phyloP scores from a whole-genome alignment of 2,329 filamentous ascomycete genomes.

The Pseudonectria foliicola region DNA sequence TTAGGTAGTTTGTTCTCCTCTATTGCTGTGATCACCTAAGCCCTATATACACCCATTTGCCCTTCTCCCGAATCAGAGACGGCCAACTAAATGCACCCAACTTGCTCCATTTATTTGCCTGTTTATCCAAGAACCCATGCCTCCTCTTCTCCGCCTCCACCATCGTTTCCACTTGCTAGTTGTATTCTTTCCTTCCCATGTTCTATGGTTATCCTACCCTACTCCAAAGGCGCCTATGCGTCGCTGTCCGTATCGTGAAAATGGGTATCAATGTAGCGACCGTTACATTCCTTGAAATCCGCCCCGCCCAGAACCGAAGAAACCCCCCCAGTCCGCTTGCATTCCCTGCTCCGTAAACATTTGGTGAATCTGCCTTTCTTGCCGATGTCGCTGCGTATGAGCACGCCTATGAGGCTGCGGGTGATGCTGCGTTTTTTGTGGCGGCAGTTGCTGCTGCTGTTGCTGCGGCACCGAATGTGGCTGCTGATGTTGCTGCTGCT shows the following conservation, averaged over 20 bases:
- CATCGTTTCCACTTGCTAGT: not conserved
- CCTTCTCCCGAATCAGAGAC: too few relatives aligned
- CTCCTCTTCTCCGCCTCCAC: not conserved
- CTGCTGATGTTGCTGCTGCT: constrained; percentile 24
- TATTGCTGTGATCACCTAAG: too few relatives aligned
- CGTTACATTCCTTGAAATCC: constrained; percentile 37
- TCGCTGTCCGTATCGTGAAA: constrained; percentile 21
- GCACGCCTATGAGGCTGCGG: constrained; percentile 10
- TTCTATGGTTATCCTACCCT: constrained; percentile 9
- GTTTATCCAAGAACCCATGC: constrained; percentile 7
- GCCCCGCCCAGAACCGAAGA: constrained; percentile 37
- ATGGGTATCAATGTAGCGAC: constrained; percentile 33
- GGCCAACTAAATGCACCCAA: not conserved
- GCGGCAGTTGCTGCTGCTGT: constrained; percentile 5
- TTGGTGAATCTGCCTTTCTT: constrained; percentile 40
- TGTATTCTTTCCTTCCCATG: constrained; percentile 11
- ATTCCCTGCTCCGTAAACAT: constrained; percentile 42
- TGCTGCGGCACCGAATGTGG: constrained; percentile 15
- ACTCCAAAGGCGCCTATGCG: constrained; percentile 12
- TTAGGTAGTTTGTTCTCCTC: too few relatives aligned
- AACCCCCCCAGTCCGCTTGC: constrained; percentile 39
- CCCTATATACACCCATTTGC: too few relatives aligned
- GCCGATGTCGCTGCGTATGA: constrained; percentile 26
- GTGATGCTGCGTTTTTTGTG: constrained; percentile 1
- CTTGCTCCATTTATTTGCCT: constrained; percentile 10